phyloP scores from a whole-genome alignment of 1,284 basidiomycete genomes.

The Ustilago esculenta region DNA sequence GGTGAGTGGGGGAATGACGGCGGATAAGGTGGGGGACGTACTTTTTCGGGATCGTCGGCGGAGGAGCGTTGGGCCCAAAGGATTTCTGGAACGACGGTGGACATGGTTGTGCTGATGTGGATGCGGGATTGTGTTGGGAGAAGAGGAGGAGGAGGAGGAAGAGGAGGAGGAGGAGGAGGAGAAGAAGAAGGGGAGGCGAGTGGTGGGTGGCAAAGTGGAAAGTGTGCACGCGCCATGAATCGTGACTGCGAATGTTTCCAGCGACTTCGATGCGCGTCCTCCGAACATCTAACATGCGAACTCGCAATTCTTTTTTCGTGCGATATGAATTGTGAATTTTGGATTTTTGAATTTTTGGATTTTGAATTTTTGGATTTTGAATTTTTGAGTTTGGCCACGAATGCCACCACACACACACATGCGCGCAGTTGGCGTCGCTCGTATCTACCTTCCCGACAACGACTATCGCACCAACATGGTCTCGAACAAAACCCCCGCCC shows the following conservation, averaged over 20 bases:
- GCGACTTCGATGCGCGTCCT: constrained; percentile 33
- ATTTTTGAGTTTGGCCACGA: neutral
- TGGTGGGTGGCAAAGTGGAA: too few species aligned
- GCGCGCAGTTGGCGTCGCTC: too few species aligned
- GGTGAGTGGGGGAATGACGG: too few species aligned
- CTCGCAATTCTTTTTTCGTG: constrained; percentile 14
- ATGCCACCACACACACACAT: too few species aligned
- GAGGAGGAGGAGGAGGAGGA: neutral
- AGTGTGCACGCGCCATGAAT: too few species aligned
- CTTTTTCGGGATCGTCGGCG: constrained; percentile 59
- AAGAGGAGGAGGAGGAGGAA: neutral
- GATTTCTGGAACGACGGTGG: constrained; percentile 61
- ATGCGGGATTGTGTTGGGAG: neutral
- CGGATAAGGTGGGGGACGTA: constrained; percentile 11
- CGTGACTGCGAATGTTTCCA: constrained; percentile 17
- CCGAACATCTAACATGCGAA: constrained; percentile 13
- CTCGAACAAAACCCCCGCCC: too few species aligned
- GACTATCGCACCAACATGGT: too few species aligned
- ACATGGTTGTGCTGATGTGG: constrained; percentile 23
- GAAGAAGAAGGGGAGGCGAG: neutral
- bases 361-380: constrained; percentile 1
- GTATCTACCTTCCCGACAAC: too few species aligned
- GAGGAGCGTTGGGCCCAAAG: constrained; percentile 66
- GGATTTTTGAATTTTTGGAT: constrained; percentile 9
- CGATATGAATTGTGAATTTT: constrained; percentile 30